A percentile compares a stretch with the other conserved stretches of the same genome.
Conservation (phyloP, 352 stramenopile species). For the Phytopythium ostracodes region DNA sequence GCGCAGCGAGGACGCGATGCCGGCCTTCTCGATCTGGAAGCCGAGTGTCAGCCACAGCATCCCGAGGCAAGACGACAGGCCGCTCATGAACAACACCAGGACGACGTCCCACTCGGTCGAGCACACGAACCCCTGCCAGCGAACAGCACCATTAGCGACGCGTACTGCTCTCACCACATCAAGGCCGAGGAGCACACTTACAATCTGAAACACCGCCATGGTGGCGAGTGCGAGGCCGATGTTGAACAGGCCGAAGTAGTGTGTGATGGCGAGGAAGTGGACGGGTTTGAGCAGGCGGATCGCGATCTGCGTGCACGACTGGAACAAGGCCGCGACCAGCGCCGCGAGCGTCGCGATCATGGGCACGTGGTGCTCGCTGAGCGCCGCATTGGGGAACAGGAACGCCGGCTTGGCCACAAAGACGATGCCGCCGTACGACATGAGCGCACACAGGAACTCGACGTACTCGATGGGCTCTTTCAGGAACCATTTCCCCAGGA, state of each 20-base stretch:
- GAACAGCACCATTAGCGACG: neutral
- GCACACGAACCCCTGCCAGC: neutral
- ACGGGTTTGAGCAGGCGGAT: conserved; percentile 46
- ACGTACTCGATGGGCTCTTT: conserved; percentile 38
- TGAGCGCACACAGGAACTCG: conserved; percentile 39
- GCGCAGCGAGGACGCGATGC: conserved; percentile 32
- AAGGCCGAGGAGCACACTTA: conserved; percentile 9
- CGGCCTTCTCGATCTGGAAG: conserved; percentile 36
- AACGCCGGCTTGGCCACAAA: conserved; percentile 57
- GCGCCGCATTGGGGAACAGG: conserved; percentile 26
- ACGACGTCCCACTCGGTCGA: conserved; percentile 10
- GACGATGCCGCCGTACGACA: conserved; percentile 58
- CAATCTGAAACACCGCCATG: conserved; percentile 27
- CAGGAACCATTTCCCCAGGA: conserved; percentile 41
- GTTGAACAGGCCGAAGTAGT: conserved; percentile 38
- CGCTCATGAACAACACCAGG: conserved; percentile 23
- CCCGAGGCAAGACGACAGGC: conserved; percentile 30
- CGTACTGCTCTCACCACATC: neutral
- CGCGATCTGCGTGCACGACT: conserved; percentile 48
- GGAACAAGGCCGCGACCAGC: conserved; percentile 34
- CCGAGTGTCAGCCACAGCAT: conserved; percentile 34
- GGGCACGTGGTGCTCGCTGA: conserved; percentile 8
- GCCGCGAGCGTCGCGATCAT: conserved; percentile 34
- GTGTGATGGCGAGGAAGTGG: conserved; percentile 27
- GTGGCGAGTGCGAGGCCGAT: conserved; percentile 20